phyloP scores from a whole-genome alignment of 305 asterid species.

The Fraxinus angustifolia region DNA sequence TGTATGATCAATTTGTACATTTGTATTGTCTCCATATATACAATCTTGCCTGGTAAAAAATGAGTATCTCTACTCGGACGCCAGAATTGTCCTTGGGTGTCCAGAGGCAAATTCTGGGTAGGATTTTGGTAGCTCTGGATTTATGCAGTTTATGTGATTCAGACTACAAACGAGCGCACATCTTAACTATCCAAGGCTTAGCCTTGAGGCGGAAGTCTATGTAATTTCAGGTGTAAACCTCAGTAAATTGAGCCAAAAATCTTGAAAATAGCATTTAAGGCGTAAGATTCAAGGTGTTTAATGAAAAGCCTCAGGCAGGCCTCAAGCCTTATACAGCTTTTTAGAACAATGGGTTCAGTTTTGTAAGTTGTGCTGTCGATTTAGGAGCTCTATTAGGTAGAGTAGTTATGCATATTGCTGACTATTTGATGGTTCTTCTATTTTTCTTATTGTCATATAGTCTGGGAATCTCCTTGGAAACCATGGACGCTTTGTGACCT shows the following conservation, averaged over 20 bases:
- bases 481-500: conserved; percentile 60
- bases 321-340: neutral
- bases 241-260: neutral
- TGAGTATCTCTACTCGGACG: neutral
- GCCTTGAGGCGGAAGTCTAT: neutral
- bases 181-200: neutral
- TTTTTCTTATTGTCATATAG: conserved; percentile 34
- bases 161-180: neutral
- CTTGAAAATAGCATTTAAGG: neutral
- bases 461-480: conserved; percentile 57
- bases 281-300: neutral
- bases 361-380: neutral
- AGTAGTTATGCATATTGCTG: neutral
- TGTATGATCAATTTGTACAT: neutral
- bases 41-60: neutral
- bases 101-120: neutral
- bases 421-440: neutral
- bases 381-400: neutral
- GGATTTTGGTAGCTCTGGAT: neutral
- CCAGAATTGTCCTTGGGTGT: neutral
- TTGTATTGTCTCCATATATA: neutral
- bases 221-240: neutral
- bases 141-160: neutral
- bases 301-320: neutral
- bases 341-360: neutral